phyloP scores from a whole-genome alignment of 2,329 filamentous ascomycete species.

The Penicillium sp. region DNA sequence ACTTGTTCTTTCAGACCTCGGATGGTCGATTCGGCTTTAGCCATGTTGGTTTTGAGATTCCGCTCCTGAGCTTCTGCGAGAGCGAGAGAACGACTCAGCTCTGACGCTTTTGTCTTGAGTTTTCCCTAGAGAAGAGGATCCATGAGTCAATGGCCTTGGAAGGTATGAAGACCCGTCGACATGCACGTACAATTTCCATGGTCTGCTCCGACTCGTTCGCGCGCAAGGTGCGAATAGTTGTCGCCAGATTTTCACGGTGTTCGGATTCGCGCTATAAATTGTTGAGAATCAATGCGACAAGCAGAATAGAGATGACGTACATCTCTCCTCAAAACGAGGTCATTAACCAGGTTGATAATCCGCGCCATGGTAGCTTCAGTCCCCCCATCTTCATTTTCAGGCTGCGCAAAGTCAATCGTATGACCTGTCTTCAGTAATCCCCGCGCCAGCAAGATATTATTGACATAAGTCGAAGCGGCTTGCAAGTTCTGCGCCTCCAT shows the following conservation, averaged over 20 bases:
- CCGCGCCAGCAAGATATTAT: conserved; percentile 63
- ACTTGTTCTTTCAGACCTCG: conserved; percentile 82
- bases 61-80: conserved; percentile 69
- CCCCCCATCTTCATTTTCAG: conserved; percentile 59
- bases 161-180: not conserved
- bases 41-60: conserved; percentile 65
- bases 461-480: conserved; percentile 62
- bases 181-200: conserved; percentile 59
- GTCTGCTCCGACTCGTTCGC: conserved; percentile 72
- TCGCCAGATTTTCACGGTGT: conserved; percentile 77
- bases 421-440: conserved; percentile 59
- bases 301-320: conserved; percentile 52
- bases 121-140: conserved; percentile 39
- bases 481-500: conserved; percentile 54
- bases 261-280: conserved; percentile 74
- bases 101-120: conserved; percentile 54
- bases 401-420: conserved; percentile 74
- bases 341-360: conserved; percentile 91
- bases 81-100: conserved; percentile 57
- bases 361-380: conserved; percentile 72
- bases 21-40: conserved; percentile 69
- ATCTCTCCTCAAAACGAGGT: conserved; percentile 85
- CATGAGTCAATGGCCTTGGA: no score
- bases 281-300: conserved; percentile 10
- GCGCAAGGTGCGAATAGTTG: conserved; percentile 72